Percentiles rank a stretch among this genome's conserved stretches.
phyloP scores from a whole-genome alignment of 345 rosid genomes.

The Mercurialis annua region DNA sequence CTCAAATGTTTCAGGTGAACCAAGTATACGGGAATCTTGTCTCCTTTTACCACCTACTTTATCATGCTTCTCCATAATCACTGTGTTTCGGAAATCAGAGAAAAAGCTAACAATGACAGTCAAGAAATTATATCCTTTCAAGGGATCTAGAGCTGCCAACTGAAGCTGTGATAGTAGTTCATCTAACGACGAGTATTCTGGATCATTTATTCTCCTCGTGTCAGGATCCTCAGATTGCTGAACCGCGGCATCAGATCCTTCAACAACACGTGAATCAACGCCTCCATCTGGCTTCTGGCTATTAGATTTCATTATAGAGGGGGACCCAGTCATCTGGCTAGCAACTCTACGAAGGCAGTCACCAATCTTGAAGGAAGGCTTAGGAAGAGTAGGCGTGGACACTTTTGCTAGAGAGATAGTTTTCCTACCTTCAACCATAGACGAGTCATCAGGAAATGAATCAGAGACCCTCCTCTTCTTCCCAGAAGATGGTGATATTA shows the following conservation, averaged over 20 bases:
- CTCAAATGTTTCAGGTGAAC: conserved; percentile 71
- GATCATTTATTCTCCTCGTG: conserved; percentile 26
- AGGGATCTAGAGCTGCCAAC: conserved; percentile 63
- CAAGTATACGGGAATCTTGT: conserved; percentile 37
- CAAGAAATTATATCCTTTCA: conserved; percentile 39
- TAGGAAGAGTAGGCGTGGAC: conserved; percentile 33
- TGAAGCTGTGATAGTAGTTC: conserved; percentile 65
- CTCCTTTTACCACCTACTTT: conserved; percentile 45
- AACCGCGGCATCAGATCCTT: conserved; percentile 34
- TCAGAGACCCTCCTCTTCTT: conserved; percentile 56
- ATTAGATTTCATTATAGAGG: conserved; percentile 51
- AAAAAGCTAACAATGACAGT: conserved; percentile 55
- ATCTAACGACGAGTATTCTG: conserved; percentile 56
- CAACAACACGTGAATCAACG: conserved; percentile 28
- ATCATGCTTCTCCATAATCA: conserved; percentile 42
- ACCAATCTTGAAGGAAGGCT: conserved; percentile 87
- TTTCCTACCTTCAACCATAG: conserved; percentile 48
- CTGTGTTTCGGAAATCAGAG: conserved; percentile 70
- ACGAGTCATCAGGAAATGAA: conserved; percentile 42
- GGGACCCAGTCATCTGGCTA: conserved; percentile 82
- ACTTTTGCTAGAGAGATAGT: conserved; percentile 64
- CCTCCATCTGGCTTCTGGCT: conserved; percentile 36
- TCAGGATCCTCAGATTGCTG: conserved; percentile 39
- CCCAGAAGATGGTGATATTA: conserved; percentile 41
- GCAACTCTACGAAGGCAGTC: conserved; percentile 91